phyloP scores from a whole-genome alignment of 2,329 filamentous ascomycete species.

The Grosmannia serpens region DNA sequence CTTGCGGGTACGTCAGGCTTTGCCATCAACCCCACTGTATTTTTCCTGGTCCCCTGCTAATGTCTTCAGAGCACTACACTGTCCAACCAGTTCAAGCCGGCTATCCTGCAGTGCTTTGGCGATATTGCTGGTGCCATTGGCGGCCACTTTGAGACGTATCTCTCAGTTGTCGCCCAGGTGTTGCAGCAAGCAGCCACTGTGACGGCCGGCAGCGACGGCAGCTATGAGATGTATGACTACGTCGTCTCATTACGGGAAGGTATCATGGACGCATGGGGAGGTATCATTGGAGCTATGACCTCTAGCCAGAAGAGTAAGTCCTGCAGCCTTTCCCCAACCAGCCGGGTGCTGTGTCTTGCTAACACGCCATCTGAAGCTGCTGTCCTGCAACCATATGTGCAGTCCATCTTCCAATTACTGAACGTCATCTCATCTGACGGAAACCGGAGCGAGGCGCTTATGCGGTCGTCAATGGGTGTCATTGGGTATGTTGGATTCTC shows the following conservation, averaged over 20 bases:
- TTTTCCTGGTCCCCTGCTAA: slow-evolving; percentile 7
- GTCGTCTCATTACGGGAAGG: slow-evolving; percentile 89
- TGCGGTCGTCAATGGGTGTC: slow-evolving; percentile 93
- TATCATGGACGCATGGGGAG: slow-evolving; percentile 98
- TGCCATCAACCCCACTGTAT: not conserved
- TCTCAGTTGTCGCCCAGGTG: slow-evolving; percentile 85
- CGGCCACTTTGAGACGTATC: slow-evolving; percentile 83
- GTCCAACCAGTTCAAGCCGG: slow-evolving; percentile 94
- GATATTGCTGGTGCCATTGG: slow-evolving; percentile 94
- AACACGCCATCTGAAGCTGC: slow-evolving; percentile 38
- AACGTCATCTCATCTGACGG: slow-evolving; percentile 68
- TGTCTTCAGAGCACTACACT: slow-evolving; percentile 61
- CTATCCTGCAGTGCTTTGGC: slow-evolving; percentile 94
- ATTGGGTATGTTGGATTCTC: slow-evolving; percentile 58
- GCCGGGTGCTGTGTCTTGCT: slow-evolving; percentile 13
- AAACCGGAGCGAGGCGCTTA: slow-evolving; percentile 82
- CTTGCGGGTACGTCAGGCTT: slow-evolving; percentile 51
- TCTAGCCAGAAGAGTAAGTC: slow-evolving; percentile 60
- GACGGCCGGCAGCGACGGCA: slow-evolving; percentile 64
- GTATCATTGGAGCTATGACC: slow-evolving; percentile 92
- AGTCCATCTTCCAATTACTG: slow-evolving; percentile 78
- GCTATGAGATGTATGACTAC: slow-evolving; percentile 95
- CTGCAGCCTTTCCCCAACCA: not conserved
- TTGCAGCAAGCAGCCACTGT: slow-evolving; percentile 86
- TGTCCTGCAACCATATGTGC: slow-evolving; percentile 64